phyloP scores from a whole-genome alignment of 495 filamentous ascomycete species.

The Xylaria bambusicola region DNA sequence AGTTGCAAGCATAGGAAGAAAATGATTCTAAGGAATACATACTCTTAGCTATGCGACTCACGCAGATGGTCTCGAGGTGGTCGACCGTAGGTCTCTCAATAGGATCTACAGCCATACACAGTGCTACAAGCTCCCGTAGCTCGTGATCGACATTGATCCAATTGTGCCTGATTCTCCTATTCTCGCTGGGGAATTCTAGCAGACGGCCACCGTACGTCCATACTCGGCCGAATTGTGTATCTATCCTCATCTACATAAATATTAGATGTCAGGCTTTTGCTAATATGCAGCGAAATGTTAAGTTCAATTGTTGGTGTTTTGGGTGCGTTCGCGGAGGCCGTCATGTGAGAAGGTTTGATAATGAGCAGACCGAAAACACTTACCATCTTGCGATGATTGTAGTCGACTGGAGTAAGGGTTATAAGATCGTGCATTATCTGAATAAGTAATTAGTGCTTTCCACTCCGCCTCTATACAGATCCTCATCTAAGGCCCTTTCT shows the following conservation, averaged over 20 bases:
- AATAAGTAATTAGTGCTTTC: background rate
- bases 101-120: background rate
- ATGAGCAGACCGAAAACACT: background rate
- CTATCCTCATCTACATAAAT: background rate
- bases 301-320: background rate
- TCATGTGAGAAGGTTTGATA: too few relatives aligned
- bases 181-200: background rate
- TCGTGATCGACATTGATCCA: conserved; percentile 2
- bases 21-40: too few relatives aligned
- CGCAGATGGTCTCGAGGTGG: background rate
- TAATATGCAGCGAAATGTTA: background rate
- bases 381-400: background rate
- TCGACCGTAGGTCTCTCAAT: background rate
- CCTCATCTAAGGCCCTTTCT: too few relatives aligned
- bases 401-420: background rate
- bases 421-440: conserved; percentile 18
- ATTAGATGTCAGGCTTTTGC: background rate
- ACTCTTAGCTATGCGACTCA: too few relatives aligned
- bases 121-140: conserved; percentile 17
- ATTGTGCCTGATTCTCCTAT: background rate
- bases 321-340: background rate
- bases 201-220: conserved; percentile 5
- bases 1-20: too few relatives aligned
- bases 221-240: too few relatives aligned
- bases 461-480: too few relatives aligned